These are phyloP conservation scores for Dalbergia cochinchinensis DNA, from an alignment of 306 rosid genomes.

Conservation along the genomic window DNA sequence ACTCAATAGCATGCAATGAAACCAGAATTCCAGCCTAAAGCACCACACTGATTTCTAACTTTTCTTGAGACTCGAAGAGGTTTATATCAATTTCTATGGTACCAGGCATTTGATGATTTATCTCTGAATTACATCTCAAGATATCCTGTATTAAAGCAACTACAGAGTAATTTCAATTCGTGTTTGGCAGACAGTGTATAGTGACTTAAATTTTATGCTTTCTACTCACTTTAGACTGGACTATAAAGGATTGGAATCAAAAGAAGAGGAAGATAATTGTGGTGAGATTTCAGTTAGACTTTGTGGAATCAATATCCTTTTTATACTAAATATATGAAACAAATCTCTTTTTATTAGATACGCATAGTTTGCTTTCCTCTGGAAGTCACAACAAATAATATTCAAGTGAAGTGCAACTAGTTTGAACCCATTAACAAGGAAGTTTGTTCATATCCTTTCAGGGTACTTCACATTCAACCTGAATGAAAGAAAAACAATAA, in stretches of 20 bases:
- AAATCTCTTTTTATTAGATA: background rate
- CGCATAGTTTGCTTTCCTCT: background rate
- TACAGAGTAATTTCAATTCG: background rate
- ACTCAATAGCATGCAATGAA: constrained; percentile 3
- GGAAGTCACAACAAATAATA: constrained; percentile 1
- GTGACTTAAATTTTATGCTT: constrained; percentile 14
- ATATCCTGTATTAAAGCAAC: constrained; percentile 2
- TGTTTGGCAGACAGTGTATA: background rate
- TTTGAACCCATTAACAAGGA: background rate
- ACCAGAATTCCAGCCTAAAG: background rate
- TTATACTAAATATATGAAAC: background rate
- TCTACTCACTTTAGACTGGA: background rate
- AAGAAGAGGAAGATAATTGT: constrained; percentile 8
- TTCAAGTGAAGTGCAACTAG: background rate
- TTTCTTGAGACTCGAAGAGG: background rate
- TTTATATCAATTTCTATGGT: background rate
- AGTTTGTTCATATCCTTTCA: constrained; percentile 27
- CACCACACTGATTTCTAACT: background rate
- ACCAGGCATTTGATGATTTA: constrained; percentile 4
- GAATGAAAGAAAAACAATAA: constrained; percentile 28
- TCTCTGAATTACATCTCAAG: constrained; percentile 26
- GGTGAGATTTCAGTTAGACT: background rate
- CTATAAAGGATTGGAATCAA: background rate
- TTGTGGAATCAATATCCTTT: background rate
- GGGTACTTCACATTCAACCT: constrained; percentile 15